Evolutionary conservation across 176 grass and related monocot species (phyloP).

Genomic region (Saccharum spontaneum): DNA sequence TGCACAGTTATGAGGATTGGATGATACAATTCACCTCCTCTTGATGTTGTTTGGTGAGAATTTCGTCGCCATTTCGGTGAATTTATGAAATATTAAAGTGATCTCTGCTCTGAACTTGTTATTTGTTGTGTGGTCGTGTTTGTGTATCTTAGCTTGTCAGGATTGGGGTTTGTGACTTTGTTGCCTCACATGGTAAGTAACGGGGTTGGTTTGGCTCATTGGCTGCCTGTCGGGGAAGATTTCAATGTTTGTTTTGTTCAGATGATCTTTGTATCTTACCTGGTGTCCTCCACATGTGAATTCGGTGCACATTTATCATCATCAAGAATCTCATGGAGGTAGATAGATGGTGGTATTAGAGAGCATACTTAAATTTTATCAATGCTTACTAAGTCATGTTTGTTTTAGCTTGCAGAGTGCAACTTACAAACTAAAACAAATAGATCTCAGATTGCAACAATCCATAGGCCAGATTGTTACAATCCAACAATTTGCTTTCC

Average conservation of each 20-base stretch:
- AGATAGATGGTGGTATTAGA: neutral
- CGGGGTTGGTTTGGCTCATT: neutral
- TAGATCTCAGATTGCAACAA: neutral
- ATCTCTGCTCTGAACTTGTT: neutral
- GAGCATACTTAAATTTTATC: neutral
- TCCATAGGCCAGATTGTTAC: neutral
- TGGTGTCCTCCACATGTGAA: no score
- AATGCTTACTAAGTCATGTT: neutral
- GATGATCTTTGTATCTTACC: neutral
- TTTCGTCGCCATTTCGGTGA: conserved; percentile 8
- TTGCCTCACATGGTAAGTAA: neutral
- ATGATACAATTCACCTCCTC: conserved; percentile 37
- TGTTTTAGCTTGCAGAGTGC: neutral
- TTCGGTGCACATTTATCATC: neutral
- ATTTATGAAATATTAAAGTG: neutral
- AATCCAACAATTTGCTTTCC: neutral
- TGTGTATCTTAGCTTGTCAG: neutral
- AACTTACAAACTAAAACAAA: neutral
- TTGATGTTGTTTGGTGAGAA: conserved; percentile 15
- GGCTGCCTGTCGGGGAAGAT: neutral
- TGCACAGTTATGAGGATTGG: conserved; percentile 30
- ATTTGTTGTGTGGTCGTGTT: neutral
- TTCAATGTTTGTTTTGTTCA: neutral
- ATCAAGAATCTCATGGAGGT: neutral
- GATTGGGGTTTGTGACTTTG: no score